Evolutionary conservation across 208 protist species (phyloP).

Genomic region (Crithidia mellificae): DNA sequence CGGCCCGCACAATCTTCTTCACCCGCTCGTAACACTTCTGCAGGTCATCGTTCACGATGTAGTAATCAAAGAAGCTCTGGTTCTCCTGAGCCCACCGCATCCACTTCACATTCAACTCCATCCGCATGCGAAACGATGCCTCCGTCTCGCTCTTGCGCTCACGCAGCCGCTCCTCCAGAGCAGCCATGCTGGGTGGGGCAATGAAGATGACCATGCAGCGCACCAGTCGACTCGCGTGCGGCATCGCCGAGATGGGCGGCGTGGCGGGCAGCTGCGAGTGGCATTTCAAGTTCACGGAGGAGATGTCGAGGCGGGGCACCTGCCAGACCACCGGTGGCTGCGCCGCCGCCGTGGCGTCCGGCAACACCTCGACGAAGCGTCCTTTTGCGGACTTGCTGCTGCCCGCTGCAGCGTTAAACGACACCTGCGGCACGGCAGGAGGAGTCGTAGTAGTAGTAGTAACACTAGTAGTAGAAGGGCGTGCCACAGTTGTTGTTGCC

Average conservation of each 20-base stretch:
- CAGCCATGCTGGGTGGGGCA: conserved; percentile 57
- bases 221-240: conserved; percentile 26
- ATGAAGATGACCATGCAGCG: conserved; percentile 77
- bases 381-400: background rate
- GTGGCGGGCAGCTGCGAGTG: conserved; percentile 7
- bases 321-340: conserved; percentile 10
- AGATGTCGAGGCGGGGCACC: conserved; percentile 10
- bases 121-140: conserved; percentile 58
- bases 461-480: background rate
- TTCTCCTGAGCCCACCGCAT: conserved; percentile 59
- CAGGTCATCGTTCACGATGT: conserved; percentile 82
- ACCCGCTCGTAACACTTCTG: conserved; percentile 51
- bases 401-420: background rate
- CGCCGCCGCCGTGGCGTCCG: background rate
- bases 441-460: background rate
- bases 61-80: conserved; percentile 61
- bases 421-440: background rate
- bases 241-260: conserved; percentile 9
- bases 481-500: too few species aligned
- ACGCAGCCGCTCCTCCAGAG: conserved; percentile 73
- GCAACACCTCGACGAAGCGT: conserved; percentile 8
- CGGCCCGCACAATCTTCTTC: conserved; percentile 30
- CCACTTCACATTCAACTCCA: conserved; percentile 56
- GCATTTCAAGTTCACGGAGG: background rate
- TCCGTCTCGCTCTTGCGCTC: conserved; percentile 83